phyloP scores from a whole-genome alignment of 208 protist genomes.

The Tritrichomonas musculus region DNA sequence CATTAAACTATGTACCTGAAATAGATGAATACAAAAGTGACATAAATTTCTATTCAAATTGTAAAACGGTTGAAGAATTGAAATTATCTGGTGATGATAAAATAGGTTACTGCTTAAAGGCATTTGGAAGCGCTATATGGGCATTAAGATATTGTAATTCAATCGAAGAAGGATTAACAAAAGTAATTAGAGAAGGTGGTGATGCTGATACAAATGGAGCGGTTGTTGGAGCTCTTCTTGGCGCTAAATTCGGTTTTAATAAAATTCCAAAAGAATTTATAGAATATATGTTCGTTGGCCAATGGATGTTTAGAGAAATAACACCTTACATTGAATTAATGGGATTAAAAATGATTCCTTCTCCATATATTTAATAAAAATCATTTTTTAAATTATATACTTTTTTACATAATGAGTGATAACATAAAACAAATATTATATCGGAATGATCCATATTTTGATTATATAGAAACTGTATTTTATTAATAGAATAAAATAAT shows the following conservation, averaged over 20 bases:
- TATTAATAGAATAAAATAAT: too few relatives aligned
- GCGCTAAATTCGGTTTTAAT: neutral
- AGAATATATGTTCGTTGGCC: neutral
- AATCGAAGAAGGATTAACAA: neutral
- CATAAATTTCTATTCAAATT: neutral
- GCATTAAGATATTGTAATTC: neutral
- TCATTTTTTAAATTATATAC: too few relatives aligned
- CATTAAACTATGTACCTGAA: neutral
- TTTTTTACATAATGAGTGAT: too few relatives aligned
- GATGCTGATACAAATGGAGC: neutral
- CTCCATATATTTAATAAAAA: too few relatives aligned
- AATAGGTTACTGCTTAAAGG: neutral
- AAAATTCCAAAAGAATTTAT: neutral
- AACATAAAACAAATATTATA: too few relatives aligned
- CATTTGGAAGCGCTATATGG: neutral
- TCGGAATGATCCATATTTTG: too few relatives aligned
- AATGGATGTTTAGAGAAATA: neutral
- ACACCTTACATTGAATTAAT: neutral
- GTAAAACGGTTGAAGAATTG: neutral
- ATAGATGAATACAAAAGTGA: neutral
- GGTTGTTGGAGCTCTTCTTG: neutral
- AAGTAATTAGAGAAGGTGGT: neutral
- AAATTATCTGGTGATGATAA: neutral
- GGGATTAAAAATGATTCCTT: too few relatives aligned
- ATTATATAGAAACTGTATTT: too few relatives aligned